Percentiles rank a stretch among this genome's conserved stretches.
phyloP scores from a whole-genome alignment of 805 yeast genomes.

The Brettanomyces anomalus region DNA sequence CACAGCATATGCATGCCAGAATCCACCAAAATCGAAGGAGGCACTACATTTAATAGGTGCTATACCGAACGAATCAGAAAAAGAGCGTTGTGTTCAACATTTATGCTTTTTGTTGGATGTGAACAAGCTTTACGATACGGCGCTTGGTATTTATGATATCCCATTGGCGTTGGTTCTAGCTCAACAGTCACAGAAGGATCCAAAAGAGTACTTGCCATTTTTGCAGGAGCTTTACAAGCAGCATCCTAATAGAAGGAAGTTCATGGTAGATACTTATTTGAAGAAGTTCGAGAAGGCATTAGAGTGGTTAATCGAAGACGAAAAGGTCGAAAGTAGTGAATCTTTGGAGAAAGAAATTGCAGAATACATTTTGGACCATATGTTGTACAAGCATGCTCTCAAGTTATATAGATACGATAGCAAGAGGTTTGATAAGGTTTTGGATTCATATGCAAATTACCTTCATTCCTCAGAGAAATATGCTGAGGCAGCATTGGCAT shows the following conservation, averaged over 20 bases:
- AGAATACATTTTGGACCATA: slow-evolving; percentile 61
- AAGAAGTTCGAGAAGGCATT: slow-evolving; percentile 63
- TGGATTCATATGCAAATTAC: slow-evolving; percentile 52
- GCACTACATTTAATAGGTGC: slow-evolving; percentile 61
- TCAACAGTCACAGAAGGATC: slow-evolving; percentile 96
- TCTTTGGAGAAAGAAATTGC: slow-evolving; percentile 48
- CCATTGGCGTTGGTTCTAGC: slow-evolving; percentile 77
- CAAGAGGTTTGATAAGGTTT: slow-evolving; percentile 43
- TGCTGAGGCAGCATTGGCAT: slow-evolving; percentile 71
- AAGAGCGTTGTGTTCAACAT: slow-evolving; percentile 65
- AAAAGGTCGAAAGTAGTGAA: slow-evolving; percentile 27
- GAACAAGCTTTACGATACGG: slow-evolving; percentile 66
- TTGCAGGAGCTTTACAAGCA: slow-evolving; percentile 70
- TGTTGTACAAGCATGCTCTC: slow-evolving; percentile 62
- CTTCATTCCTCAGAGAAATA: slow-evolving; percentile 49
- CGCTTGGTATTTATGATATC: slow-evolving; percentile 77
- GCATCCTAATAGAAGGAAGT: slow-evolving; percentile 55
- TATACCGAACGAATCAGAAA: slow-evolving; percentile 35
- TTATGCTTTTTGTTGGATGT: slow-evolving; percentile 88
- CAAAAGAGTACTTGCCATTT: slow-evolving; percentile 92
- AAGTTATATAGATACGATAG: slow-evolving; percentile 48
- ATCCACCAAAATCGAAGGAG: slow-evolving; percentile 72
- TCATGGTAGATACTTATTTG: slow-evolving; percentile 72
- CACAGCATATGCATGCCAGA: slow-evolving; percentile 88
- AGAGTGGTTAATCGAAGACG: slow-evolving; percentile 42